Conservation (phyloP, 2,329 filamentous ascomycete species). For the Aureobasidium lini region DNA sequence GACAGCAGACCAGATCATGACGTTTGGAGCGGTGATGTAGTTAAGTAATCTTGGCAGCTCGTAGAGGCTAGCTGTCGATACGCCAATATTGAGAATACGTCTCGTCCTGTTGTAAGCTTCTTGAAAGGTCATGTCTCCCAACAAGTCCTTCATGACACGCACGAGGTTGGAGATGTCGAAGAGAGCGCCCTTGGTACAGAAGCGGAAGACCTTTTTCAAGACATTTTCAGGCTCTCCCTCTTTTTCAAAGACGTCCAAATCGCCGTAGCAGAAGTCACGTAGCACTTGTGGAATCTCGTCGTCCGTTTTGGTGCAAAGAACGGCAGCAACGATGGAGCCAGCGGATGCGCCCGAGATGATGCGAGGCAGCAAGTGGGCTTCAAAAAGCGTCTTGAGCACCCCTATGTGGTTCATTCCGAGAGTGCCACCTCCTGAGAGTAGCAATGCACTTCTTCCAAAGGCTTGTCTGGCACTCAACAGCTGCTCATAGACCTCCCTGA, state of each 20-base stretch:
- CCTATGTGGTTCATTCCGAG: constrained; percentile 91
- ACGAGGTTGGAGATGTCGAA: constrained; percentile 78
- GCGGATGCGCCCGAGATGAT: constrained; percentile 85
- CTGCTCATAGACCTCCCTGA: constrained; percentile 57
- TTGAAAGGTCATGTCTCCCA: constrained; percentile 89
- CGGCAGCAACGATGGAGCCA: constrained; percentile 76
- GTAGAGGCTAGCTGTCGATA: constrained; percentile 80
- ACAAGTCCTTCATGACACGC: constrained; percentile 69
- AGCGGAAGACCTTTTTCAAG: constrained; percentile 63
- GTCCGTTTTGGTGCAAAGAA: constrained; percentile 70
- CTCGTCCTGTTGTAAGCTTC: constrained; percentile 94
- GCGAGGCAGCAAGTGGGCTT: constrained; percentile 66
- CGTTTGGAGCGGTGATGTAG: constrained; percentile 87
- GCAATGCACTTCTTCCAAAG: constrained; percentile 74
- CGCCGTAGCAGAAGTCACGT: constrained; percentile 66
- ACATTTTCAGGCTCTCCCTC: constrained; percentile 53
- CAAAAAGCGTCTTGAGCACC: constrained; percentile 72
- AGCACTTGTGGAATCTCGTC: constrained; percentile 67
- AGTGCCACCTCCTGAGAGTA: constrained; percentile 79
- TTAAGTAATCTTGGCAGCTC: constrained; percentile 83
- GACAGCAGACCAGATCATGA: constrained; percentile 93
- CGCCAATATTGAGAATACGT: constrained; percentile 86
- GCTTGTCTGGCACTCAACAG: constrained; percentile 67
- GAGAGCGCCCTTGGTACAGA: constrained; percentile 70
- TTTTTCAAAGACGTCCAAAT: constrained; percentile 71